Evolutionary conservation across 1,284 basidiomycete genomes (phyloP), one percentile per base, ranked within the genome.

Genomic region (Tausonia pullulans): DNA sequence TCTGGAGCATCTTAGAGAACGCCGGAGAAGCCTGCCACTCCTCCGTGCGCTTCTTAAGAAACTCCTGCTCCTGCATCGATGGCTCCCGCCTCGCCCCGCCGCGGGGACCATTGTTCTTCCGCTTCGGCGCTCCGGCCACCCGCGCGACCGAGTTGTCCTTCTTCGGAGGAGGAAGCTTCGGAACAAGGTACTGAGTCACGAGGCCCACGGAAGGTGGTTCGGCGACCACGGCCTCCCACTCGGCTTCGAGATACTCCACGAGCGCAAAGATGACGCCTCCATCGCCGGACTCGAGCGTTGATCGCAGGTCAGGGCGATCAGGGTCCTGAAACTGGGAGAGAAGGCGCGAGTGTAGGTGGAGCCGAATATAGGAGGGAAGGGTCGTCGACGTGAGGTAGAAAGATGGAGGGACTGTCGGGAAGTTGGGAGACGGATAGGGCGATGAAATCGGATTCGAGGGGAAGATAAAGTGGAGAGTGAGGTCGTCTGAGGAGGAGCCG

Each of bases 311-410:
- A 2, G 79, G 80, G 13, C 76, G 69, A 60, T 75, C 73, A 1
- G 72, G 71, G 67, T 77, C 75, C 66, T 81, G 76, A 74, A 86
- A 80, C 8, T 80, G 81, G 5, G 72, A 66, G 7, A 90, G 77
- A 13, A 90, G 78, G 51, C 79, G 79, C 2, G 84, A 81, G n/a
- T 91, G 81, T 14, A 96, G 80, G 70, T 95, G 85, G 0, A 97
- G 82, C 46, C 90, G 85, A 67, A 96, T 80, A 74, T 96, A 97
- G 0, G 90, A 82, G 0, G 93, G 84, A 5, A 88, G 78, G 0
- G 82, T 82, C 0, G 77, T 72, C 1, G 90, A 92, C 0, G 86
- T 82, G 64, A 96, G 76, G 72, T 86, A 94, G 74, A 93, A 84
- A 0, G 83, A 76, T 0, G 91, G 90, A 5, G 84, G 79, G 67